Evolutionary conservation across 768 basidiomycete genomes (phyloP), one percentile per base, ranked within the genome.

Genomic region (Candolleomyces eurysporus): DNA sequence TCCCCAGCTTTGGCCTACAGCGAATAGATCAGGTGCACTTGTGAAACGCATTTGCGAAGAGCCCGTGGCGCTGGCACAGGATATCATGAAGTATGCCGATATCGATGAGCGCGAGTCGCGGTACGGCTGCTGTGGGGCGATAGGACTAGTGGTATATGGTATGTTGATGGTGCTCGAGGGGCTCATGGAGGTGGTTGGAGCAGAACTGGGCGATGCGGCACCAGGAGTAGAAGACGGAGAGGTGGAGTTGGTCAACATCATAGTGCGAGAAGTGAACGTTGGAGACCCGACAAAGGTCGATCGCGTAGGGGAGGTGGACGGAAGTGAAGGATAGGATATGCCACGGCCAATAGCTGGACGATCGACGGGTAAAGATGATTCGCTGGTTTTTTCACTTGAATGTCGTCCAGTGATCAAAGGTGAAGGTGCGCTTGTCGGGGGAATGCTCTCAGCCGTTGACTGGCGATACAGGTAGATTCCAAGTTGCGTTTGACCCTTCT

Each of bases 401-500:
- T 5, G 3, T 40, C 32, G 45, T 46, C 32, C 60, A 66, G 59
- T 57, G 64, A 62, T 48, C 30, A 48, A 26, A 42, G 59, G 56
- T 22, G 69, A 69, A 10, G 88, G 89, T 1, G 81, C 76, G 40
- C 91, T 91, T n/a, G 85, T 73, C 0, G 81, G 75, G n/a, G 93
- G 92, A 39, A 94, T 81, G 8, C 88, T 83, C 64, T 95, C 93
- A 31, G 92, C 82, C 58, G 79, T 87, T 21, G 88, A 90, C 72
- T 96, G 94, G 8, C 95, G 82, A 69, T 95, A 92, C 2, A 96
- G 80, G 68, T 96, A 96, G 32, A 96, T 85, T 1, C 95, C 95
- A 1, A 96, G 78, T 68, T 97, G 94, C 2, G 77, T 71, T 58
- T 80, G 76, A 2, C 75, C 78, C 71, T 96, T 96, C 83, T 91